Percentiles rank a stretch among this genome's conserved stretches.
Conservation (phyloP, 1,284 basidiomycete species). For the Earliella scabrosa region DNA sequence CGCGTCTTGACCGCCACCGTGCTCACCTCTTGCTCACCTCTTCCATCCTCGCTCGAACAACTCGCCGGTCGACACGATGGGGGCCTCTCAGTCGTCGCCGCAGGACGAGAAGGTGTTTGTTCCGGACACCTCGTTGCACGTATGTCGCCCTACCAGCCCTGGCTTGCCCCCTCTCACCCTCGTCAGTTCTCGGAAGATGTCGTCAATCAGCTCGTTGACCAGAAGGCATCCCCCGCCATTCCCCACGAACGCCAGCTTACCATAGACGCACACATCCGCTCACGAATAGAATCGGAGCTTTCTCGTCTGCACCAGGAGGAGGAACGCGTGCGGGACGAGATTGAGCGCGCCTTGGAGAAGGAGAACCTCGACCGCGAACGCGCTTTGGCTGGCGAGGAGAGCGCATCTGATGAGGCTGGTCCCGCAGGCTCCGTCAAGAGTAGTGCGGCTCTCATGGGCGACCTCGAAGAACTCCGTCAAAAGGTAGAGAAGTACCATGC, state of each 20-base stretch:
- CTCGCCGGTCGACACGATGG: constrained; percentile 47
- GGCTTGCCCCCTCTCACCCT: constrained; percentile 8
- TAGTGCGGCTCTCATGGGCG: constrained; percentile 65
- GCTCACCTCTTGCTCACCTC: too few relatives aligned
- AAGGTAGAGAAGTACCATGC: constrained; percentile 78
- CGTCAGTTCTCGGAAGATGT: constrained; percentile 76
- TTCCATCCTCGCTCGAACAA: background rate
- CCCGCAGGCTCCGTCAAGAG: constrained; percentile 55
- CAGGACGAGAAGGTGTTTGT: constrained; percentile 62
- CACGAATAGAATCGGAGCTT: constrained; percentile 69
- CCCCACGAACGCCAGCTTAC: constrained; percentile 70
- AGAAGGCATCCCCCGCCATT: constrained; percentile 56
- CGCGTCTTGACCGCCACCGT: too few relatives aligned
- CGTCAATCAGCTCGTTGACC: constrained; percentile 74
- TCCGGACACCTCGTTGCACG: constrained; percentile 68
- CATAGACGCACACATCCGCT: constrained; percentile 69
- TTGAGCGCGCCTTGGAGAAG: constrained; percentile 74
- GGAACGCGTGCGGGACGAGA: constrained; percentile 64
- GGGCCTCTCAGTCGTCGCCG: constrained; percentile 67
- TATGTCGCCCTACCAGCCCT: constrained; percentile 34
- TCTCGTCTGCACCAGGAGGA: constrained; percentile 66
- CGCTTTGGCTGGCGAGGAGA: constrained; percentile 48
- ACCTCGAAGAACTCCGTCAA: constrained; percentile 70
- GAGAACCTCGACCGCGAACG: constrained; percentile 80
- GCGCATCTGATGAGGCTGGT: constrained; percentile 31